phyloP scores from a whole-genome alignment of 768 basidiomycete species.

The Arthromyces matolae region DNA sequence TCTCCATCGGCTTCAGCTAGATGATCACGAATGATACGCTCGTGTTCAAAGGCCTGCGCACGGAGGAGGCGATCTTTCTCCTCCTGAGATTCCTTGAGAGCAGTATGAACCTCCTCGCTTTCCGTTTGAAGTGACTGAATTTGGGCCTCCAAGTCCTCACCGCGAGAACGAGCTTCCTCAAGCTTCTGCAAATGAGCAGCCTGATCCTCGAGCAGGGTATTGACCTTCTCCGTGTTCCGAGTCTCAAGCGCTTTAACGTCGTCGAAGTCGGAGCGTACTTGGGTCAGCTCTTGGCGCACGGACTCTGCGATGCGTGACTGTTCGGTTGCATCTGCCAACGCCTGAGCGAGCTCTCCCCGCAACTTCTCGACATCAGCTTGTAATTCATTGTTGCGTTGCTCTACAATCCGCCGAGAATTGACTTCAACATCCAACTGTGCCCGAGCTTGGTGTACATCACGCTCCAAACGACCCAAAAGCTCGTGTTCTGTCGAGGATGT shows the following conservation, averaged over 20 bases:
- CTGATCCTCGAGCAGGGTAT: constrained; percentile 70
- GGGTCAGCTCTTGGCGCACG: constrained; percentile 59
- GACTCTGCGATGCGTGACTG: constrained; percentile 57
- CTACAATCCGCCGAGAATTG: constrained; percentile 57
- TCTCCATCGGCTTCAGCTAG: constrained; percentile 93
- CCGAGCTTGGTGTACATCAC: constrained; percentile 59
- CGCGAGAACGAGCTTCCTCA: constrained; percentile 70
- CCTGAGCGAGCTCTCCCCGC: constrained; percentile 48
- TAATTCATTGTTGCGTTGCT: constrained; percentile 60
- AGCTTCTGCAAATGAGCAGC: constrained; percentile 64
- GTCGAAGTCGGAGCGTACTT: constrained; percentile 58
- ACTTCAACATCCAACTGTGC: constrained; percentile 63
- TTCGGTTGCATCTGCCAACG: constrained; percentile 66
- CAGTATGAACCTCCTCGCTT: constrained; percentile 64
- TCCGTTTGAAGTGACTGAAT: constrained; percentile 68
- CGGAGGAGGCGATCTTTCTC: constrained; percentile 80
- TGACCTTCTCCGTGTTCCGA: constrained; percentile 59
- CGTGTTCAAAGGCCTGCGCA: constrained; percentile 66
- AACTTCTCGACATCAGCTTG: constrained; percentile 53
- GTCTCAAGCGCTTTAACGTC: constrained; percentile 66
- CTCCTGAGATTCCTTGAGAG: constrained; percentile 60
- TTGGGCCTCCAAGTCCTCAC: constrained; percentile 74
- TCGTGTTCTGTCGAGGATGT: constrained; percentile 43
- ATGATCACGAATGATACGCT: constrained; percentile 73
- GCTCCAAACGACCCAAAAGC: constrained; percentile 54